Percentiles rank a stretch among this genome's conserved stretches.
phyloP scores from a whole-genome alignment of 345 rosid species.

The Lepidium didymum region DNA sequence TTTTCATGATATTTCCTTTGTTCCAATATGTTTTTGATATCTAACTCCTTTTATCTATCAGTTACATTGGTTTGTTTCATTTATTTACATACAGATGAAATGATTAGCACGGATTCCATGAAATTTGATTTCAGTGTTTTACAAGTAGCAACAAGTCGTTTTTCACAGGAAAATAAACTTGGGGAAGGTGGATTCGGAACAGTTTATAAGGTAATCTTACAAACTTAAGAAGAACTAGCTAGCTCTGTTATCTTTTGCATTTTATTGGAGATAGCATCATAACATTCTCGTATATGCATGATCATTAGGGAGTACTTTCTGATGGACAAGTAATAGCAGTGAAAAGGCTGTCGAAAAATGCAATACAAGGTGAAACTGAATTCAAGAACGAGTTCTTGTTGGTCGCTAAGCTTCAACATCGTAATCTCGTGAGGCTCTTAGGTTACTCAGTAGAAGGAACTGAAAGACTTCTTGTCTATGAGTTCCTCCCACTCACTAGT shows the following conservation, averaged over 20 bases:
- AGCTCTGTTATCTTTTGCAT: not conserved
- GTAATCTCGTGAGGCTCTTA: constrained; percentile 38
- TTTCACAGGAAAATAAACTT: constrained; percentile 24
- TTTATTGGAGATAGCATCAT: not conserved
- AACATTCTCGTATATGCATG: not conserved
- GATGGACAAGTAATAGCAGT: constrained; percentile 29
- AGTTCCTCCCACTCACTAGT: constrained; percentile 38
- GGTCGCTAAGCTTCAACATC: constrained; percentile 49
- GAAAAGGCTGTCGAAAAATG: constrained; percentile 23
- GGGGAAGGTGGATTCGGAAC: constrained; percentile 32
- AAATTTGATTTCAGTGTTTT: constrained; percentile 15
- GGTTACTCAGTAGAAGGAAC: constrained; percentile 31
- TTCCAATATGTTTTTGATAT: not conserved
- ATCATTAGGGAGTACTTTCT: constrained; percentile 19
- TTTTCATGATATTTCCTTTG: not conserved
- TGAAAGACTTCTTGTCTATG: constrained; percentile 46
- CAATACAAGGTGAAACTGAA: constrained; percentile 36
- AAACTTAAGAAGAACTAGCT: not conserved
- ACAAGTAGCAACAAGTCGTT: constrained; percentile 23
- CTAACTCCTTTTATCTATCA: not conserved
- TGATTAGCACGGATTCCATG: constrained; percentile 12
- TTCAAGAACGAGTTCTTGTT: constrained; percentile 44
- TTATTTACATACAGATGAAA: not conserved
- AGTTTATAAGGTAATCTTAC: constrained; percentile 25
- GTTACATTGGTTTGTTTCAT: not conserved